phyloP scores from a whole-genome alignment of 345 rosid species.

The Populus tremula region DNA sequence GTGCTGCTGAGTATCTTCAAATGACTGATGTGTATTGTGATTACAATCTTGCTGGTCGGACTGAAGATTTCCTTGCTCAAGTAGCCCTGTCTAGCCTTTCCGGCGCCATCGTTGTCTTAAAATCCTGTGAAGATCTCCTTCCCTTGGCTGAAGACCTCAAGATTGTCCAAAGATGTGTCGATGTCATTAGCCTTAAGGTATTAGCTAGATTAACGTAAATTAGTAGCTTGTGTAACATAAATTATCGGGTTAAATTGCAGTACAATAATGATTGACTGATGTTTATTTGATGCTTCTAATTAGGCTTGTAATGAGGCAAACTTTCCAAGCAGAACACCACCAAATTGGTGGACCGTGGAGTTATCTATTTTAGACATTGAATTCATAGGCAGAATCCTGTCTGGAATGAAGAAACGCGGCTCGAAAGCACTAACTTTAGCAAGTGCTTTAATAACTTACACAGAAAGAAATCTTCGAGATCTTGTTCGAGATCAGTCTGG shows the following conservation, averaged over 20 bases:
- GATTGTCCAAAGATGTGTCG: constrained; percentile 68
- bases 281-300: neutral
- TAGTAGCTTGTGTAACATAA: neutral
- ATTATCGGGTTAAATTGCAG: neutral
- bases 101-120: constrained; percentile 75
- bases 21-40: constrained; percentile 77
- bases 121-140: constrained; percentile 75
- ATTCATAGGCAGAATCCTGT: constrained; percentile 48
- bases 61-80: constrained; percentile 79
- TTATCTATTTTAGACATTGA: constrained; percentile 62
- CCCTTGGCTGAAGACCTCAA: constrained; percentile 69
- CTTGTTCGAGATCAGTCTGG: constrained; percentile 86
- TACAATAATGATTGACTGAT: neutral
- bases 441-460: constrained; percentile 58
- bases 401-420: constrained; percentile 65
- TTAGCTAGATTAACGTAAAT: neutral
- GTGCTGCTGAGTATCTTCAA: constrained; percentile 84
- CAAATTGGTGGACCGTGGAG: constrained; percentile 98
- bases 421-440: constrained; percentile 62
- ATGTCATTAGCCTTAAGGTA: constrained; percentile 63
- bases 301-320: constrained; percentile 78
- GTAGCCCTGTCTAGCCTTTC: constrained; percentile 85
- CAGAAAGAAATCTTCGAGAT: constrained; percentile 78
- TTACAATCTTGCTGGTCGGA: constrained; percentile 72
- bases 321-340: constrained; percentile 79